Base-by-base conservation (phyloP, 2,329 filamentous ascomycete genomes). In the Colletotrichum lindemuthianum region DNA sequence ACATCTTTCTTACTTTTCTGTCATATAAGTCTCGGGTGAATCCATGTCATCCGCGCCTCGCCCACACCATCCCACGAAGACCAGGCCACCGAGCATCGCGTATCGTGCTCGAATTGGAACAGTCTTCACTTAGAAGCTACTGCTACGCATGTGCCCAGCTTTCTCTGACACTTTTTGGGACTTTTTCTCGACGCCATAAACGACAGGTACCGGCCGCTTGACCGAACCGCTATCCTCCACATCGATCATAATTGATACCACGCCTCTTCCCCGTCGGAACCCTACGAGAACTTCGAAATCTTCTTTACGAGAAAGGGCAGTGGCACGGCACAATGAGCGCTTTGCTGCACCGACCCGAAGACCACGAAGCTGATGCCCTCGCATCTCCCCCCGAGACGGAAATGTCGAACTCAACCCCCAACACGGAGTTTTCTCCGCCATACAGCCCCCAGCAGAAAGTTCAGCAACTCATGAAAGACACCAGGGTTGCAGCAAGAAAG, bases 391-490 rank as follows among this genome's bases (percentile, higher is more conserved):
- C 43, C 13, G 66, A 66, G 49, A 52, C 52, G 37, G 64, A 60
- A 49, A 76, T 72, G 50, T 74, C 73, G 57, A 78, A 78, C 64
- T 79, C 79, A 33, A 85, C 83, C 15, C 82, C 83, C n/a, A 74
- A 80, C 67, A 84, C 82, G 49, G 81, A 84, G 70, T 79, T 81
- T 67, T 84, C 82, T 53, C 74, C 79, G 24, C 80, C 79, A 47
- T 77, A 72, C 43, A 85, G 80, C 66, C 81, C 81, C 3, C 74
- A 76, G 15, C 73, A 77, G 34, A 78, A 78, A 66, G 70, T 67
- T 47, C 70, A 73, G 48, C 67, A 61, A 15, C 65, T 73, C 11
- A 70, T 78, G 8, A 76, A 75, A 66, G 73, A 80, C 66, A 76
- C 76, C 49, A 79, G 83, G 58, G 69, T 75, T 39, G 72, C 75